phyloP scores from a whole-genome alignment of 331 rosid species.

The Arachis monticola region DNA sequence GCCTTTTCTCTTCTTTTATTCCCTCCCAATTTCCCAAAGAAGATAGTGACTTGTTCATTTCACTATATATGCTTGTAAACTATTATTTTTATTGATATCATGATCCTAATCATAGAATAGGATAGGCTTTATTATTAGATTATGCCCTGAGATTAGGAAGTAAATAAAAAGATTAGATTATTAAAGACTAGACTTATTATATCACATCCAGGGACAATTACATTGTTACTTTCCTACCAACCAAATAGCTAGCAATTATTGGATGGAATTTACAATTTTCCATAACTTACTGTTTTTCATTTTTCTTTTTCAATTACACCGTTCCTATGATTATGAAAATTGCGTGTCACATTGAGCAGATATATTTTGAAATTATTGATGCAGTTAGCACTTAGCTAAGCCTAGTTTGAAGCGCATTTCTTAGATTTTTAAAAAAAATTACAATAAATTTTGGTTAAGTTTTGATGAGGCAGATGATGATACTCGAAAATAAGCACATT shows the following conservation, averaged over 20 bases:
- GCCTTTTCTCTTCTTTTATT: not conserved
- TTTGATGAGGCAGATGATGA: too few relatives aligned
- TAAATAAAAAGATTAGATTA: not conserved
- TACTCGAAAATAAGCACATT: too few relatives aligned
- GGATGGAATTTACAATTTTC: not conserved
- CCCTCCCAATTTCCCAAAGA: not conserved
- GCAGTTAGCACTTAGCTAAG: not conserved
- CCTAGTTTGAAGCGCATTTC: too few relatives aligned
- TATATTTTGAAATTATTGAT: constrained; percentile 35
- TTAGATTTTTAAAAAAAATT: too few relatives aligned
- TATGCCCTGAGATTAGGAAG: not conserved
- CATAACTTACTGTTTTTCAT: too few relatives aligned
- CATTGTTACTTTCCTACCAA: not conserved
- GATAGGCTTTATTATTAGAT: not conserved
- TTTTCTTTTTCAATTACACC: too few relatives aligned
- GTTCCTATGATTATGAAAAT: not conserved
- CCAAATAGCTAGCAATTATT: not conserved
- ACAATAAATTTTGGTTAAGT: too few relatives aligned
- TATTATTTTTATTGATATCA: not conserved
- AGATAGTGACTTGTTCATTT: too few relatives aligned
- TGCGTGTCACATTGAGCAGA: not conserved
- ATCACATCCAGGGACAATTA: not conserved
- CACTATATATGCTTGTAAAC: not conserved
- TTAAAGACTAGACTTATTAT: not conserved
- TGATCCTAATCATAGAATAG: constrained; percentile 5